A percentile compares a stretch with the other conserved stretches of the same genome.
Evolutionary conservation across 2,329 filamentous ascomycete species (phyloP).

Genomic region (Seiridium unicorne): DNA sequence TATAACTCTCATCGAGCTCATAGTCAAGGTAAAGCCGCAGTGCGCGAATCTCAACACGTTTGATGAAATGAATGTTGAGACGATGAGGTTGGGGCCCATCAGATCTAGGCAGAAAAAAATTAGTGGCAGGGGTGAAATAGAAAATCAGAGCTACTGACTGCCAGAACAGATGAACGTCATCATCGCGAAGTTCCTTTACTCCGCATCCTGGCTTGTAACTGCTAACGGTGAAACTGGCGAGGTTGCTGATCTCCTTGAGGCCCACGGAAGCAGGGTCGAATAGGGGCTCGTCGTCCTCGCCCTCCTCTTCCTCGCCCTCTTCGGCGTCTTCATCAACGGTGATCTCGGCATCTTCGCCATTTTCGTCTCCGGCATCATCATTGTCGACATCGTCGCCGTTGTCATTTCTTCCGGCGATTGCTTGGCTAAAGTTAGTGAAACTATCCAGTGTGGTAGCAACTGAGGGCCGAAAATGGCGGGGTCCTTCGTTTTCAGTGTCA

Average conservation of each 20-base stretch:
- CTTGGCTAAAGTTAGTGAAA: conserved; percentile 15
- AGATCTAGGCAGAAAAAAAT: conserved; percentile 47
- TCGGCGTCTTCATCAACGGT: conserved; percentile 26
- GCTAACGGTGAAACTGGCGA: conserved; percentile 80
- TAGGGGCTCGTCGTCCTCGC: conserved; percentile 33
- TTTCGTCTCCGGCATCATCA: conserved; percentile 21
- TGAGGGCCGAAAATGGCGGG: conserved; percentile 11
- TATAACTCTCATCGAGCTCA: conserved; percentile 91
- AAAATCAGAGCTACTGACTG: conserved; percentile 51
- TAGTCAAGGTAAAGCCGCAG: conserved; percentile 90
- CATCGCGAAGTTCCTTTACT: conserved; percentile 71
- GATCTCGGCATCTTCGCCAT: conserved; percentile 24
- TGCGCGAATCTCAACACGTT: conserved; percentile 73
- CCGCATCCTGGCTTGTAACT: conserved; percentile 79
- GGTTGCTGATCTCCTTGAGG: conserved; percentile 80
- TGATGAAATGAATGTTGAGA: conserved; percentile 83
- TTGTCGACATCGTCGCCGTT: conserved; percentile 30
- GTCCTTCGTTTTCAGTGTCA: conserved; percentile 21
- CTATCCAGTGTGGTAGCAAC: background rate
- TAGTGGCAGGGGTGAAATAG: background rate
- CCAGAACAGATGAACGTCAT: conserved; percentile 75
- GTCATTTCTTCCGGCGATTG: conserved; percentile 15
- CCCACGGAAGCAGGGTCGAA: conserved; percentile 56
- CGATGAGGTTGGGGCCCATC: conserved; percentile 82
- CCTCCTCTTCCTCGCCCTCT: conserved; percentile 32